phyloP scores from a whole-genome alignment of 345 rosid species.

The Brassica rapa region DNA sequence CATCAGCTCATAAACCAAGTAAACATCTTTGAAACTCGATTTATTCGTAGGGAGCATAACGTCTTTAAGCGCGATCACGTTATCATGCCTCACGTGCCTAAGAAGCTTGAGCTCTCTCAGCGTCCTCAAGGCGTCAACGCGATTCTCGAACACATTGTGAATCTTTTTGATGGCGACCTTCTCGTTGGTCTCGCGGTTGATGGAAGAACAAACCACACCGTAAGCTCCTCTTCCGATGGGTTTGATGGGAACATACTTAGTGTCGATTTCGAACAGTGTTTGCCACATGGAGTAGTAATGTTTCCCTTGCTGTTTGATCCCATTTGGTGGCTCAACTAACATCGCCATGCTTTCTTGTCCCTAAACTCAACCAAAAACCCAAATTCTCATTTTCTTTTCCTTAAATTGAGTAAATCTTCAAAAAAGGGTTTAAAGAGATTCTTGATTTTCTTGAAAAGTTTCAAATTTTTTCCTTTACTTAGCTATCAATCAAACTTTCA shows the following conservation, averaged over 20 bases:
- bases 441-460: constrained; percentile 8
- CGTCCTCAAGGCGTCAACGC: constrained; percentile 63
- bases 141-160: constrained; percentile 77
- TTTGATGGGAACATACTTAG: constrained; percentile 81
- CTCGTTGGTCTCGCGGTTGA: constrained; percentile 73
- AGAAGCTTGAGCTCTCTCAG: constrained; percentile 80
- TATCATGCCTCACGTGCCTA: constrained; percentile 75
- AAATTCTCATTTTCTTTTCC: too few relatives aligned
- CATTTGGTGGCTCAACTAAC: constrained; percentile 85
- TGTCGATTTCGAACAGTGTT: constrained; percentile 82
- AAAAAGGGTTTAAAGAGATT: constrained; percentile 25
- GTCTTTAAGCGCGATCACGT: constrained; percentile 80
- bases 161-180: constrained; percentile 89
- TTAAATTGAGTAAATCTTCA: neutral
- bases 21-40: constrained; percentile 72
- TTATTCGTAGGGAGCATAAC: constrained; percentile 71
- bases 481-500: constrained; percentile 40
- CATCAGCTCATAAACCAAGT: constrained; percentile 91
- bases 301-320: constrained; percentile 62
- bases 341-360: constrained; percentile 61
- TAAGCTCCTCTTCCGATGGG: constrained; percentile 90
- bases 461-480: constrained; percentile 29
- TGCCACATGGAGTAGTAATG: constrained; percentile 84
- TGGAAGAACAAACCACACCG: constrained; percentile 84
- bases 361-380: neutral